phyloP scores from a whole-genome alignment of 768 basidiomycete species.

The Porphyrellus cyaneotinctus region DNA sequence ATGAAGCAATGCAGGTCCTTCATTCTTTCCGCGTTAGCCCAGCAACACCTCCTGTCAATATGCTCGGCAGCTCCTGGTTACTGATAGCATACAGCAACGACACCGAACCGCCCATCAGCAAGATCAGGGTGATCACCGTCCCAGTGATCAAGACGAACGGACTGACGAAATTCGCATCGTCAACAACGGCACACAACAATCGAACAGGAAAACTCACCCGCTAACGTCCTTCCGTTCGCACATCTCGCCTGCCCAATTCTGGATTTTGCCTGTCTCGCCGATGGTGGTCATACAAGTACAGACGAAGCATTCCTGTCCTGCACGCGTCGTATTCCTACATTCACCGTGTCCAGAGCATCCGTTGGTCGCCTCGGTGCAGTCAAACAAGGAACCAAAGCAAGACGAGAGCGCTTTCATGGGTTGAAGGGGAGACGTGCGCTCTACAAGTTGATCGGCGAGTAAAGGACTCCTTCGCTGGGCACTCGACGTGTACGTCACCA shows the following conservation, averaged over 20 bases:
- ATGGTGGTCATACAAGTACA: slow-evolving; percentile 48
- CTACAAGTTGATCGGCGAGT: slow-evolving; percentile 42
- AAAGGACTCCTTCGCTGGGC: slow-evolving; percentile 36
- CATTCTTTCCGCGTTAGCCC: slow-evolving; percentile 50
- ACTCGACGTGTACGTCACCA: slow-evolving; percentile 47
- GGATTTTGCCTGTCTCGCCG: slow-evolving; percentile 49
- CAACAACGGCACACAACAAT: not conserved
- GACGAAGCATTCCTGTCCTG: slow-evolving; percentile 49
- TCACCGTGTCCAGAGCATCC: slow-evolving; percentile 67
- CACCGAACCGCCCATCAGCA: slow-evolving; percentile 65
- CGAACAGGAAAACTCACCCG: slow-evolving; percentile 50
- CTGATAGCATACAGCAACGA: slow-evolving; percentile 63
- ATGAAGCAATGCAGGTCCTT: not conserved
- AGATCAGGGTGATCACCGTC: slow-evolving; percentile 57
- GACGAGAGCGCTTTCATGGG: slow-evolving; percentile 58
- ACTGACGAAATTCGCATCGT: slow-evolving; percentile 34
- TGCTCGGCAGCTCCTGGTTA: slow-evolving; percentile 64
- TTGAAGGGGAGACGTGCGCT: slow-evolving; percentile 37
- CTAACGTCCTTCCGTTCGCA: slow-evolving; percentile 81
- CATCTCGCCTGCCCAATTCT: slow-evolving; percentile 68
- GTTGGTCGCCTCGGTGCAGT: slow-evolving; percentile 59
- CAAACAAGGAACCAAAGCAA: slow-evolving; percentile 53
- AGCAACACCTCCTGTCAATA: slow-evolving; percentile 58
- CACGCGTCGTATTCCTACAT: slow-evolving; percentile 58
- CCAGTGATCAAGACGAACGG: slow-evolving; percentile 74